Conservation (phyloP, 192 early-diverging fungal species). For the Blastocladiella britannica region DNA sequence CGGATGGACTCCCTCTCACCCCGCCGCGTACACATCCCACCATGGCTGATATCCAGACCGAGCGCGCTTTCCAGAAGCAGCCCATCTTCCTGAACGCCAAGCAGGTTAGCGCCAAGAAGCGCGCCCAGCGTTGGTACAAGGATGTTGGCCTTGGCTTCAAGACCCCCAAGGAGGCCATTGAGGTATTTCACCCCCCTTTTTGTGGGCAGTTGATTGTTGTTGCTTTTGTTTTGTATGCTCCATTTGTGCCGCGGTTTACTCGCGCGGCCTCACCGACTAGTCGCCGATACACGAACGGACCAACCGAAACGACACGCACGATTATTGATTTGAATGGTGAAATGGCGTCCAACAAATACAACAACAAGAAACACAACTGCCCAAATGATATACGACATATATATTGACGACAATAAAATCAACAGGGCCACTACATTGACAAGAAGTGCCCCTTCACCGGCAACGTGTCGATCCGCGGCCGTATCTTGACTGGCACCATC, state of each 20-base stretch:
- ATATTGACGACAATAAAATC: no score
- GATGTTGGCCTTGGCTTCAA: constrained; percentile 98
- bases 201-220: no score
- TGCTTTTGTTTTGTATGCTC: no score
- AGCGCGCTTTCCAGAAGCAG: constrained; percentile 97
- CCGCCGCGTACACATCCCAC: not conserved
- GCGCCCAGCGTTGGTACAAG: constrained; percentile 87
- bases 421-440: constrained; percentile 96
- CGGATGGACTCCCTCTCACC: not conserved
- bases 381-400: no score
- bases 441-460: constrained; percentile 99
- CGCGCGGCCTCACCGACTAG: no score
- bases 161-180: constrained; percentile 93
- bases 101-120: constrained; percentile 40
- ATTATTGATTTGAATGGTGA: no score
- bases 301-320: no score
- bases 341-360: no score
- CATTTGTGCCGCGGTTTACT: no score
- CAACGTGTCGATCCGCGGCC: constrained; percentile 90
- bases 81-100: constrained; percentile 83
- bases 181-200: no score
- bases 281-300: no score
- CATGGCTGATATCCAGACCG: constrained; percentile 35
- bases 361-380: no score
- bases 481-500: constrained; percentile 85